Evolutionary conservation across 352 stramenopile genomes (phyloP).

Genomic region (Bremia lactucae): DNA sequence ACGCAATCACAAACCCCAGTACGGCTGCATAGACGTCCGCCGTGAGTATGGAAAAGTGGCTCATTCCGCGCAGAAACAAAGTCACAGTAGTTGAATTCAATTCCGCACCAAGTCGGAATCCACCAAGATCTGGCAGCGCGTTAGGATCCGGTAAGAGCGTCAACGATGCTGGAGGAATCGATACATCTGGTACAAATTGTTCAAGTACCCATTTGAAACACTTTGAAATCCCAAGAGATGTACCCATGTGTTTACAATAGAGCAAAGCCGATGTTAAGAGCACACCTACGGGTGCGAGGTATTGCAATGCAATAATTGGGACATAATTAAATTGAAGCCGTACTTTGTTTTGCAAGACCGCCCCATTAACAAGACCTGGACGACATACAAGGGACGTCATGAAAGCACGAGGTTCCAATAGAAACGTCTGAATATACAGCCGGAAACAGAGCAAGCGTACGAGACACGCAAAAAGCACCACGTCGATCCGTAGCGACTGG

Average conservation of each 20-base stretch:
- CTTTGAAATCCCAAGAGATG: constrained; percentile 35
- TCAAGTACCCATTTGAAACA: constrained; percentile 20
- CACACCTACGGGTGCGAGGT: constrained; percentile 42
- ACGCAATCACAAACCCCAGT: constrained; percentile 69
- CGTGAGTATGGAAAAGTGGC: constrained; percentile 45
- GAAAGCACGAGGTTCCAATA: constrained; percentile 61
- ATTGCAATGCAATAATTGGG: constrained; percentile 70
- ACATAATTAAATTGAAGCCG: constrained; percentile 77
- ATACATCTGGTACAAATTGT: constrained; percentile 6
- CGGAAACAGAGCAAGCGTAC: constrained; percentile 51
- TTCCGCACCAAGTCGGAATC: constrained; percentile 45
- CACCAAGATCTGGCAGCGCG: constrained; percentile 34
- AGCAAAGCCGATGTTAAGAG: constrained; percentile 37
- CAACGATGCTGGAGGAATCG: constrained; percentile 11
- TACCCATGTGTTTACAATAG: constrained; percentile 43
- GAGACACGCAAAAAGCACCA: constrained; percentile 35
- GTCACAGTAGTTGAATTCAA: constrained; percentile 32
- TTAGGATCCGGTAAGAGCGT: constrained; percentile 28
- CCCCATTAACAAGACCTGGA: constrained; percentile 40
- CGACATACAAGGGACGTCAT: constrained; percentile 50
- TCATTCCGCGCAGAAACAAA: constrained; percentile 55
- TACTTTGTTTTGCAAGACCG: constrained; percentile 54
- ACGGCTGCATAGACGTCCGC: constrained; percentile 45
- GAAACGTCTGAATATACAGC: constrained; percentile 58
- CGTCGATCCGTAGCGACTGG: constrained; percentile 35